phyloP scores from a whole-genome alignment of 768 basidiomycete species.

The Tubosaeta sp. region DNA sequence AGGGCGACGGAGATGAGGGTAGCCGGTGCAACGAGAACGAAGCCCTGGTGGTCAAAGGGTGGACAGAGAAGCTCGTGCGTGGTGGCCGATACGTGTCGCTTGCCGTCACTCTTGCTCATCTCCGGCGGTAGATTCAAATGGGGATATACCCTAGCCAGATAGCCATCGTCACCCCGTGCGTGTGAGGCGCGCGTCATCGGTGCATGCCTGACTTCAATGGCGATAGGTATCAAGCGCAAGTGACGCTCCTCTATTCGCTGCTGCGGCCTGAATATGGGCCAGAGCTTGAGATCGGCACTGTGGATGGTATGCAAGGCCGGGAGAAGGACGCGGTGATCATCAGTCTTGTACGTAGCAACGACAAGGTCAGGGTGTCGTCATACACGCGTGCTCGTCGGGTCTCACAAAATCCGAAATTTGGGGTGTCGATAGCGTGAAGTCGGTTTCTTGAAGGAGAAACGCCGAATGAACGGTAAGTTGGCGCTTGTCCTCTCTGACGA shows the following conservation, averaged over 20 bases:
- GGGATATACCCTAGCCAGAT: slow-evolving; percentile 71
- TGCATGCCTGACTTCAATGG: not conserved
- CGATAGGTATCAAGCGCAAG: slow-evolving; percentile 84
- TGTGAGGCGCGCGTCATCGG: not conserved
- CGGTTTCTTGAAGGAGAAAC: slow-evolving; percentile 90
- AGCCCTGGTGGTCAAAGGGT: slow-evolving; percentile 75
- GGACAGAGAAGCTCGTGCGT: slow-evolving; percentile 76
- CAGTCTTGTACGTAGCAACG: slow-evolving; percentile 89
- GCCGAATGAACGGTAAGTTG: slow-evolving; percentile 76
- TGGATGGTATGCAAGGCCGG: slow-evolving; percentile 96
- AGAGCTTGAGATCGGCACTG: slow-evolving; percentile 84
- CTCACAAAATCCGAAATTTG: not conserved
- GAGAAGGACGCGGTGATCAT: slow-evolving; percentile 95
- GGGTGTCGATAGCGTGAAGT: slow-evolving; percentile 67
- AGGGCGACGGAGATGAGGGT: slow-evolving; percentile 81
- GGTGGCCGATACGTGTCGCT: not conserved
- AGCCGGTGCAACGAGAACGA: slow-evolving; percentile 96
- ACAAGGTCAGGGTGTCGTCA: slow-evolving; percentile 46
- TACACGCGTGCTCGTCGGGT: not conserved
- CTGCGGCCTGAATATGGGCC: slow-evolving; percentile 67
- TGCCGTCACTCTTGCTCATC: not conserved
- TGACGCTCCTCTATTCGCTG: slow-evolving; percentile 73
- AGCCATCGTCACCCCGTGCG: slow-evolving; percentile 82
- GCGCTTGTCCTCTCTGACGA: not conserved
- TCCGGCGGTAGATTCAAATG: slow-evolving; percentile 43